Evolutionary conservation across 306 rosid species (phyloP).

Genomic region (Citrullus colocynthis): DNA sequence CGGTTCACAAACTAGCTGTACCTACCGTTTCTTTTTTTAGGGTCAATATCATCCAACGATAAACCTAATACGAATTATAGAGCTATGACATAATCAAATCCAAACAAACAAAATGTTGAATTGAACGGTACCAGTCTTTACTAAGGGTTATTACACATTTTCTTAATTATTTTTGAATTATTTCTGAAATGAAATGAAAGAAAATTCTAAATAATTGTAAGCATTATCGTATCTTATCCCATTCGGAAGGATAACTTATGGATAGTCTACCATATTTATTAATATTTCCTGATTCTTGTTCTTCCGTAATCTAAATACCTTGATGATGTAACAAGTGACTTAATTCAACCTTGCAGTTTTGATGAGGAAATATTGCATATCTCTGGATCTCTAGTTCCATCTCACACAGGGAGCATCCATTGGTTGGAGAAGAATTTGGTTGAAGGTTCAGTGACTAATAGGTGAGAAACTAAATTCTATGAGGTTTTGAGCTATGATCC

Average conservation of each 20-base stretch:
- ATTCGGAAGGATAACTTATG: not conserved
- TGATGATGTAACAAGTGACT: not conserved
- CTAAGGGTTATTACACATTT: too few relatives aligned
- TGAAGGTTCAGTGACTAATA: constrained; percentile 23
- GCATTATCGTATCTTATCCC: too few relatives aligned
- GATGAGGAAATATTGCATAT: constrained; percentile 59
- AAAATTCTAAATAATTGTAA: too few relatives aligned
- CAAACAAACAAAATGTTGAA: not conserved
- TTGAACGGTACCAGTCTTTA: too few relatives aligned
- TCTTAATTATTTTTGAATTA: not conserved
- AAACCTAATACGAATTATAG: not conserved
- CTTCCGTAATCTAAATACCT: not conserved
- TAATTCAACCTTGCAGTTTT: constrained; percentile 44
- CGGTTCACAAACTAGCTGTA: too few relatives aligned
- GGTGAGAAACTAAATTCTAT: constrained; percentile 22
- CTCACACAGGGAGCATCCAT: constrained; percentile 54
- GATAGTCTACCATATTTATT: not conserved
- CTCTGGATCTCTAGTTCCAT: constrained; percentile 52
- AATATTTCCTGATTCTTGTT: not conserved
- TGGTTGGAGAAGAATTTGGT: constrained; percentile 49
- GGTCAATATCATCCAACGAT: not conserved
- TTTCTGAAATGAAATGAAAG: too few relatives aligned
- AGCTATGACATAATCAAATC: not conserved
- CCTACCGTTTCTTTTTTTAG: too few relatives aligned
- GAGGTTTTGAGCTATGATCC: not conserved